These are phyloP conservation scores for Candida orba DNA, from an alignment of 805 yeast species.

Conservation along the genomic window DNA sequence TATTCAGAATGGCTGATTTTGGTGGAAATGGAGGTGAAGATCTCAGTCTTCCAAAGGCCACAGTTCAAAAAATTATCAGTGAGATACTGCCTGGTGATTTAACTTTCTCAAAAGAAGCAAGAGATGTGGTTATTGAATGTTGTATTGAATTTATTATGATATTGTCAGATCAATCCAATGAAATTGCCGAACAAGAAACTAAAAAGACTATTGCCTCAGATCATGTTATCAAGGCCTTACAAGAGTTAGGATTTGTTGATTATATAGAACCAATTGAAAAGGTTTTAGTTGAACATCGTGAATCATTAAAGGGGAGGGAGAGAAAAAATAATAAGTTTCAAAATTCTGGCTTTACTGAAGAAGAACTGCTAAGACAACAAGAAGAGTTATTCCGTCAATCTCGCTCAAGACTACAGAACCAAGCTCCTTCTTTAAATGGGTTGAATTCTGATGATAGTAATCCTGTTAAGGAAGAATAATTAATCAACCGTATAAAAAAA, in stretches of 20 bases:
- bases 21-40: conserved; percentile 27
- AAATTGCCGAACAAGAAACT: conserved; percentile 91
- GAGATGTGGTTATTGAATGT: conserved; percentile 93
- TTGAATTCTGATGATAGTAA: conserved; percentile 2
- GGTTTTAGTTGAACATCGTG: conserved; percentile 81
- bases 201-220: conserved; percentile 96
- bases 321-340: conserved; percentile 89
- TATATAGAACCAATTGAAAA: conserved; percentile 78
- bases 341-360: conserved; percentile 86
- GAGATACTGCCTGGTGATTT: conserved; percentile 87
- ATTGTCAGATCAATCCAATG: conserved; percentile 86
- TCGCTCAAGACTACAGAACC: conserved; percentile 50
- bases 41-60: conserved; percentile 55
- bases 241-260: conserved; percentile 78
- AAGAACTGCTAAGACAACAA: conserved; percentile 85
- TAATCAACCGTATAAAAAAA: background rate
- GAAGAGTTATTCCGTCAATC: conserved; percentile 84
- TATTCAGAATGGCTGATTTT: conserved; percentile 16
- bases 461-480: conserved; percentile 5
- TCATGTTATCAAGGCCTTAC: conserved; percentile 85
- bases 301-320: conserved; percentile 80
- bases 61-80: conserved; percentile 89
- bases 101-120: conserved; percentile 84
- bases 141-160: conserved; percentile 96
- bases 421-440: conserved; percentile 6